Base-by-base conservation (phyloP, 2,329 filamentous ascomycete genomes). In the Exutisphaerella laricina region DNA sequence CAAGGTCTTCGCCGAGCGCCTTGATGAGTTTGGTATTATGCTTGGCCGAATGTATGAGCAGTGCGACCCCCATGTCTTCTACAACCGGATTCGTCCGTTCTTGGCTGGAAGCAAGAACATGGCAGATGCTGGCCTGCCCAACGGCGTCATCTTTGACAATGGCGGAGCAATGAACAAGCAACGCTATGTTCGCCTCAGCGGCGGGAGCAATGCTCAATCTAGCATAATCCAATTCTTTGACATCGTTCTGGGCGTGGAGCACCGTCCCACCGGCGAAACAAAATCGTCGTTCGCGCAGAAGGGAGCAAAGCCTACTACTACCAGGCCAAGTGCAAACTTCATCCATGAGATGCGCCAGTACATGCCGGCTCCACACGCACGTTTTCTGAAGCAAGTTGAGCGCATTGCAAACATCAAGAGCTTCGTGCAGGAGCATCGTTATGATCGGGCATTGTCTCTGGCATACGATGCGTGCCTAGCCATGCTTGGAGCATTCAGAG, bases 161-260 rank as follows among this genome's bases (percentile, higher is more conserved):
- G 83, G 80, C 18, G 72, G 70, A 9, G 74, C 80, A 22, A 60
- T 64, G 23, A 62, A 65, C 48, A 58, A 62, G 43, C 68, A 71
- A 48, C 70, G 75, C 3, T 94, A 88, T 62, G 81, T 84, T 20
- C 86, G 96, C 60, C 95, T 88, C 64, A 85, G 85, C 49, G 92
- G 92, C 29, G 92, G 92, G 21, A 96, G 88, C 68, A 97, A 98
- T 59, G 92, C 92, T 0, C 92, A 98, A 67, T 94, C 88, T 71
- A 96, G 89, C 45, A 72, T 97, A 46, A 92, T 98, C 49, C 92
- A 98, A 58, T 96, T 97, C 71, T 97, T 97, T 60, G 92, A 98
- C 63, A 80, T 97, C 37, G 81, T 87, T 1, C 78, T 98, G 2
- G 88, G 88, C 31, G 78, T 98, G 39, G 83, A 92, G 61, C 92